These are phyloP conservation scores for Neopestalotiopsis rosae DNA, from an alignment of 2,329 filamentous ascomycete genomes.

Conservation along the genomic window DNA sequence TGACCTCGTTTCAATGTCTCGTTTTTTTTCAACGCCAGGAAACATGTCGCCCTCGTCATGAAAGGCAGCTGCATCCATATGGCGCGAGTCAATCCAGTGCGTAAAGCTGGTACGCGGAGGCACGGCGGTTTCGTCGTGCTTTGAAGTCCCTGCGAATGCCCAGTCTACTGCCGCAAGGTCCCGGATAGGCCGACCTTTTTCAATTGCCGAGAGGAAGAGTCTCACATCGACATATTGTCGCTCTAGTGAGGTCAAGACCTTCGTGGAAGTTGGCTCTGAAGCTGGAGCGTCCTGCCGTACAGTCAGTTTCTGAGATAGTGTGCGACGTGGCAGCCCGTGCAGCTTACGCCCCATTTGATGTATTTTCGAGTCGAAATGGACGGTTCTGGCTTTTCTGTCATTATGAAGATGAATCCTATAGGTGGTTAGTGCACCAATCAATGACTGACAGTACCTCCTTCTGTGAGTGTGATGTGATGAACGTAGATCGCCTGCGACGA, in stretches of 20 bases:
- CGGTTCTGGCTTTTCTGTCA: constrained; percentile 7
- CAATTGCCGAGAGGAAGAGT: constrained; percentile 30
- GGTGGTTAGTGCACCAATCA: not conserved
- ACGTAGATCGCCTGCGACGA: too few relatives aligned
- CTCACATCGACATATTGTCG: constrained; percentile 69
- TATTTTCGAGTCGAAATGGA: constrained; percentile 62
- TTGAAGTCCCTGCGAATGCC: constrained; percentile 64
- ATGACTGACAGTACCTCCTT: not conserved
- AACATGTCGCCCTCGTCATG: constrained; percentile 64
- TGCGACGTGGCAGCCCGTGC: not conserved
- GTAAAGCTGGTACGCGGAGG: constrained; percentile 51
- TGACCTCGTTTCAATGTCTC: constrained; percentile 58
- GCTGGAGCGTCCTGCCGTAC: constrained; percentile 42
- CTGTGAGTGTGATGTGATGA: too few relatives aligned
- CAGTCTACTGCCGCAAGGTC: constrained; percentile 51
- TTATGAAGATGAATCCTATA: not conserved
- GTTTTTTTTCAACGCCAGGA: constrained; percentile 35
- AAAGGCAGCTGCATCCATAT: constrained; percentile 40
- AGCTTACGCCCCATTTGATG: constrained; percentile 55
- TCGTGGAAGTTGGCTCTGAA: constrained; percentile 66
- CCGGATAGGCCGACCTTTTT: constrained; percentile 34
- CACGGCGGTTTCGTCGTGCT: constrained; percentile 29
- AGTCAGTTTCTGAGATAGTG: not conserved
- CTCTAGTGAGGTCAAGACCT: constrained; percentile 67
- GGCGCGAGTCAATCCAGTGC: constrained; percentile 66